phyloP scores from a whole-genome alignment of 768 basidiomycete species.

The Jaapia argillacea region DNA sequence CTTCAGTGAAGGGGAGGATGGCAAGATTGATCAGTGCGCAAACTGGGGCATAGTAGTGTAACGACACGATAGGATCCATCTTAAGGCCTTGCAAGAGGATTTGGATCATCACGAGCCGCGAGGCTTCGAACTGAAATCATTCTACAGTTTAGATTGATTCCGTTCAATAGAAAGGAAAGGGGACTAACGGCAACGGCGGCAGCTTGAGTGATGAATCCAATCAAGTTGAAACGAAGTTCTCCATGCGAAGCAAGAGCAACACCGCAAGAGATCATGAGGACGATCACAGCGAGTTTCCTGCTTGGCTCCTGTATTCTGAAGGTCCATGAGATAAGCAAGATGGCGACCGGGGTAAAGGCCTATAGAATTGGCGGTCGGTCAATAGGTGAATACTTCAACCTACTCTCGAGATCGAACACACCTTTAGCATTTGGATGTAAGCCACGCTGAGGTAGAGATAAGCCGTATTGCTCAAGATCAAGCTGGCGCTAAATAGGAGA shows the following conservation, averaged over 20 bases:
- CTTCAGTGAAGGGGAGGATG: slow-evolving; percentile 88
- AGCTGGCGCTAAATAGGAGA: slow-evolving; percentile 83
- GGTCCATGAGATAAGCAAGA: slow-evolving; percentile 87
- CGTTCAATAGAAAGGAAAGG: neutral
- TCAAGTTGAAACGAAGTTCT: slow-evolving; percentile 74
- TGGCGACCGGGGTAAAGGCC: slow-evolving; percentile 88
- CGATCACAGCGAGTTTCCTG: slow-evolving; percentile 70
- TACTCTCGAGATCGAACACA: slow-evolving; percentile 15
- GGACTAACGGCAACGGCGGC: slow-evolving; percentile 71
- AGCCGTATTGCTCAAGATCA: slow-evolving; percentile 87
- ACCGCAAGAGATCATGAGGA: slow-evolving; percentile 84
- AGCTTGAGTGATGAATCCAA: slow-evolving; percentile 84
- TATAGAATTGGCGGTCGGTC: too few species aligned
- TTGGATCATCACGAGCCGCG: slow-evolving; percentile 93
- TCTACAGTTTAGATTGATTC: slow-evolving; percentile 1
- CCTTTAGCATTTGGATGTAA: slow-evolving; percentile 97
- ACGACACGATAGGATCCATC: slow-evolving; percentile 93
- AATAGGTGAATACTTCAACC: neutral
- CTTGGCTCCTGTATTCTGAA: slow-evolving; percentile 86
- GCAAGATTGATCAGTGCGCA: slow-evolving; percentile 84
- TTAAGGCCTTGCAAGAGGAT: slow-evolving; percentile 89
- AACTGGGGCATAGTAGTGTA: slow-evolving; percentile 95
- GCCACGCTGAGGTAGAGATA: slow-evolving; percentile 87
- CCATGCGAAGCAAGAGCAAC: slow-evolving; percentile 87
- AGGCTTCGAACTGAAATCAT: slow-evolving; percentile 70